Evolutionary conservation across 1,284 basidiomycete species (phyloP).

Genomic region (Grifola frondosa): DNA sequence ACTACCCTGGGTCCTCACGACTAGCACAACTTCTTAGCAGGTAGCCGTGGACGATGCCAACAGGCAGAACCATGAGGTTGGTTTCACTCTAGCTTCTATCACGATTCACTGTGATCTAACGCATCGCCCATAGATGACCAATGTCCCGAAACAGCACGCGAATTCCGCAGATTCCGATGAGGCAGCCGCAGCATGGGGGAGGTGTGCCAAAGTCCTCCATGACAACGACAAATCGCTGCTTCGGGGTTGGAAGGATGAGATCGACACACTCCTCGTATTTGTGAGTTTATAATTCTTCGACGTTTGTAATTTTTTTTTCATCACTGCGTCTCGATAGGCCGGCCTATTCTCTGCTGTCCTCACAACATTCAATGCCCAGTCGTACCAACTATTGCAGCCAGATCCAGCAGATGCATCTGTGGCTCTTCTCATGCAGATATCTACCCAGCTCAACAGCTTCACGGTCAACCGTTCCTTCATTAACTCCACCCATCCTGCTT

Average conservation of each 20-base stretch:
- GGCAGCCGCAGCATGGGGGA: slow-evolving; percentile 3
- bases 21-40: too few relatives aligned
- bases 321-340: not conserved
- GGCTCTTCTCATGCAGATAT: slow-evolving; percentile 1
- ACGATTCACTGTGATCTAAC: too few relatives aligned
- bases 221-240: slow-evolving; percentile 9
- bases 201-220: slow-evolving; percentile 8
- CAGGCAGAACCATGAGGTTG: too few relatives aligned
- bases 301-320: too few relatives aligned
- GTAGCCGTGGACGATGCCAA: too few relatives aligned
- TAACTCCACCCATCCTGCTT: slow-evolving; percentile 2
- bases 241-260: slow-evolving; percentile 9
- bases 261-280: slow-evolving; percentile 12
- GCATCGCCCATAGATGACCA: too few relatives aligned
- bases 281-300: too few relatives aligned
- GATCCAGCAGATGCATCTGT: not conserved
- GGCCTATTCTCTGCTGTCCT: slow-evolving; percentile 8
- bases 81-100: too few relatives aligned
- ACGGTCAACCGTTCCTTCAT: slow-evolving; percentile 2
- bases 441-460: slow-evolving; percentile 2
- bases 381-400: slow-evolving; percentile 7
- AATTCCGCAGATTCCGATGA: too few relatives aligned
- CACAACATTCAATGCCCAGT: slow-evolving; percentile 8
- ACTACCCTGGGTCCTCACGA: too few relatives aligned
- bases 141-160: too few relatives aligned